phyloP scores from a whole-genome alignment of 345 rosid genomes.

The Bruguiera gymnorhiza region DNA sequence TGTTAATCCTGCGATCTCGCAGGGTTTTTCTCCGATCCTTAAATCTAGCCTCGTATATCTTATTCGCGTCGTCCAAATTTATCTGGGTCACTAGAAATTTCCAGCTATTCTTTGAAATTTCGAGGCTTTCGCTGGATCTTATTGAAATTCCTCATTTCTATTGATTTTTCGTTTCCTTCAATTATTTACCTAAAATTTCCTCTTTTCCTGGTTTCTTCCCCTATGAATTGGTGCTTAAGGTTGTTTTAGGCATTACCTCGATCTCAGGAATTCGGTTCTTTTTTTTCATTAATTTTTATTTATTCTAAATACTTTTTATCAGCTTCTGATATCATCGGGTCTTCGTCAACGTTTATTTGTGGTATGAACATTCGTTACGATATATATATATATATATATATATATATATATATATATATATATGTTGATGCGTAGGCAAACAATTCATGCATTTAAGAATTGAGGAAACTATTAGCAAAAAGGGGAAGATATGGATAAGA shows the following conservation, averaged over 20 bases:
- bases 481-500: too few species aligned
- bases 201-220: too few species aligned
- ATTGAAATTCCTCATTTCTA: conserved; percentile 1
- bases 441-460: too few species aligned
- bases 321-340: neutral
- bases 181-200: too few species aligned
- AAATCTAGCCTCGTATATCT: conserved; percentile 2
- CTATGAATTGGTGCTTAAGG: too few species aligned
- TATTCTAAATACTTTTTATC: neutral
- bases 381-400: too few species aligned
- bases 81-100: conserved; percentile 11
- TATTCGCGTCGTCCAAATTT: neutral
- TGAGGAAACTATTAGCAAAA: too few species aligned
- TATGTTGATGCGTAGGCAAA: too few species aligned
- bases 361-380: neutral
- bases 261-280: neutral
- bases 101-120: neutral
- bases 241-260: too few species aligned
- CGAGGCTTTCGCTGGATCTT: neutral
- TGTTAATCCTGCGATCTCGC: conserved; percentile 1
- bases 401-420: too few species aligned
- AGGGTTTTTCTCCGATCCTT: conserved; percentile 18
- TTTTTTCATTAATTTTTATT: neutral
- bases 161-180: neutral
- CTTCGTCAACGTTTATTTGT: neutral